Evolutionary conservation across 306 rosid genomes (phyloP).

Genomic region (Corylus avellana): DNA sequence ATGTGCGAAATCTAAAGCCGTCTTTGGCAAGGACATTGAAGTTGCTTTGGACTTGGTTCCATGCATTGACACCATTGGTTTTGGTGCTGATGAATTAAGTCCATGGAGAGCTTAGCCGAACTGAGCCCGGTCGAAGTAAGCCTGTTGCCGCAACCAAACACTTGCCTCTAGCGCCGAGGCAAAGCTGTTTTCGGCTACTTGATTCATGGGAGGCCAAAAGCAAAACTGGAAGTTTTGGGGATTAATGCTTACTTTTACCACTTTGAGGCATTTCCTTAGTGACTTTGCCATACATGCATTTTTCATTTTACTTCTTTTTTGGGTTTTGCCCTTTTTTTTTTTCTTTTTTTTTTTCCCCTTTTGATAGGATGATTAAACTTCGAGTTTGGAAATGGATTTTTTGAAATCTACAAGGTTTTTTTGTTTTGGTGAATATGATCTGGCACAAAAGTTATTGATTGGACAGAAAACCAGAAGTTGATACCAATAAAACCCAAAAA

Average conservation of each 20-base stretch:
- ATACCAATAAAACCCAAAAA: too few relatives aligned
- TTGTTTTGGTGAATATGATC: too few relatives aligned
- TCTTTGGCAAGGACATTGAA: slow-evolving; percentile 66
- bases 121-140: slow-evolving; percentile 90
- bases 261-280: slow-evolving; percentile 59
- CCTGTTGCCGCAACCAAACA: slow-evolving; percentile 74
- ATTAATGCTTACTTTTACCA: slow-evolving; percentile 47
- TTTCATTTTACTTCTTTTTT: too few relatives aligned
- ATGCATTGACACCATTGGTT: slow-evolving; percentile 69
- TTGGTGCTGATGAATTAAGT: slow-evolving; percentile 73
- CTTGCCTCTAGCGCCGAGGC: slow-evolving; percentile 84
- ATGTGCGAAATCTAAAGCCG: slow-evolving; percentile 81
- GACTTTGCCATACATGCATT: slow-evolving; percentile 49
- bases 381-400: too few relatives aligned
- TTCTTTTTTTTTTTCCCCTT: neutral
- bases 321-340: too few relatives aligned
- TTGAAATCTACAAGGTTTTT: too few relatives aligned
- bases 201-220: slow-evolving; percentile 43
- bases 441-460: too few relatives aligned
- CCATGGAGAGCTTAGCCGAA: slow-evolving; percentile 89
- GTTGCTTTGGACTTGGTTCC: slow-evolving; percentile 74
- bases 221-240: slow-evolving; percentile 60
- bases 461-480: too few relatives aligned
- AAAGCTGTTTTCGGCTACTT: slow-evolving; percentile 32
- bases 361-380: neutral